Base-by-base conservation (phyloP, 768 basidiomycete genomes). In the Agrocybe chaxingu region DNA sequence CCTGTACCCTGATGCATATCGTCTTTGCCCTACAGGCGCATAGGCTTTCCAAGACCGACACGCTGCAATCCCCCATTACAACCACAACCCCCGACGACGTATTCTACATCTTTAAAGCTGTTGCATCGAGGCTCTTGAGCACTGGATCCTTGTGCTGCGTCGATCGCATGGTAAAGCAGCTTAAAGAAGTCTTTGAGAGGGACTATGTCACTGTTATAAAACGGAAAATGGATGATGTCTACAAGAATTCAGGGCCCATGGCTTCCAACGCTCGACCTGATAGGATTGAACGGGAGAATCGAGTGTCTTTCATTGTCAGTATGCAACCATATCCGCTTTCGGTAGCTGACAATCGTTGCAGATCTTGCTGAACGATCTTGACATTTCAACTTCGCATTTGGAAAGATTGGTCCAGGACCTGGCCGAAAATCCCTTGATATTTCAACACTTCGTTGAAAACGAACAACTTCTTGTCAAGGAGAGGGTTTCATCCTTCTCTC, bases 321-420 rank as follows among this genome's bases (percentile, higher is more conserved):
- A 2, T n/a, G 29, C 18, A 30, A 12, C 33, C 33, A 11, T 9
- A 24, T 53, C 13, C 10, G 16, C 11, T 9, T 30, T 35, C 19
- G 24, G 32, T 40, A 10, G 31, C 43, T 24, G 45, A 50, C 34
- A 38, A 39, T 46, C 42, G 36, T 8, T 16, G 9, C 62, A 98
- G 96, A 86, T 85, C 33, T 78, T 89, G 40, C 73, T 98, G 45
- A 99, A 99, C 63, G 93, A 99, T 66, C 75, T 99, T n/a, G 94
- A 98, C 64, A 66, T 93, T 12, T 98, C 95, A 2, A 84, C 85
- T 3, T 87, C 83, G 5, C 94, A 99, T 69, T 80, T 95, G 66
- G 92, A 95, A 46, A 82, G 89, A 42, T 73, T 99, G 16, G 69
- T 84, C 4, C 80, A 77, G 48, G 91, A 94, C 54, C 59, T 92